phyloP scores from a whole-genome alignment of 768 basidiomycete species.

The Cyclocybe cylindracea region DNA sequence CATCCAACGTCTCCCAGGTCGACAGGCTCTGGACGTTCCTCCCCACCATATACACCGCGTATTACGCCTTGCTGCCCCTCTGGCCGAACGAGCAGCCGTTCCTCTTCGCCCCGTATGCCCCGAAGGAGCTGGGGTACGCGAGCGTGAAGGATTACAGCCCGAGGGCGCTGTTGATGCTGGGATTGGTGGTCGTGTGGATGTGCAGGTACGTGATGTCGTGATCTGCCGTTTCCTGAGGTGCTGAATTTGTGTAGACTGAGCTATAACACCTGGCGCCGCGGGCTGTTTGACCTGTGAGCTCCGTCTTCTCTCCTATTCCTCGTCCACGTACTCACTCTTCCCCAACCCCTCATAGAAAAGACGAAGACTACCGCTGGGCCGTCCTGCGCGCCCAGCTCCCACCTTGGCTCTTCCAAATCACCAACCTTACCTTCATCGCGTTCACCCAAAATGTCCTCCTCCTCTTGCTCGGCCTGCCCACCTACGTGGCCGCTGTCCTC shows the following conservation, averaged over 20 bases:
- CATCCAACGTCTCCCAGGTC: constrained; percentile 85
- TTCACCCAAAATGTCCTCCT: constrained; percentile 81
- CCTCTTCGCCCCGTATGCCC: constrained; percentile 57
- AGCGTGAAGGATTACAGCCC: constrained; percentile 58
- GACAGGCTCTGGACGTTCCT: constrained; percentile 82
- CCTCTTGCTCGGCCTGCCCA: constrained; percentile 65
- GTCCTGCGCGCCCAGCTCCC: constrained; percentile 61
- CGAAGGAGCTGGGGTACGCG: constrained; percentile 42
- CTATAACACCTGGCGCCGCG: constrained; percentile 85
- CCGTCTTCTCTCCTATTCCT: background rate
- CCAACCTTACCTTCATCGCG: constrained; percentile 70
- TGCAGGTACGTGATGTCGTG: constrained; percentile 46
- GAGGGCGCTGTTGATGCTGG: constrained; percentile 69
- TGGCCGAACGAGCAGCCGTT: constrained; percentile 41
- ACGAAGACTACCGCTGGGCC: constrained; percentile 94
- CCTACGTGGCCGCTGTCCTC: constrained; percentile 49
- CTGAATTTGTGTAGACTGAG: constrained; percentile 33
- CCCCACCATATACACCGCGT: constrained; percentile 81
- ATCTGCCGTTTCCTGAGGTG: no score
- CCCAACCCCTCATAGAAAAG: no score
- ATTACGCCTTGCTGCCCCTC: constrained; percentile 78
- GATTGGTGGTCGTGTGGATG: constrained; percentile 67
- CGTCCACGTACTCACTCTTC: no score
- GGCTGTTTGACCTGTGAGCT: constrained; percentile 71
- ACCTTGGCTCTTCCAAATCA: constrained; percentile 44